Evolutionary conservation across 2,329 filamentous ascomycete genomes (phyloP).

Genomic region (Stylonectria norvegica): DNA sequence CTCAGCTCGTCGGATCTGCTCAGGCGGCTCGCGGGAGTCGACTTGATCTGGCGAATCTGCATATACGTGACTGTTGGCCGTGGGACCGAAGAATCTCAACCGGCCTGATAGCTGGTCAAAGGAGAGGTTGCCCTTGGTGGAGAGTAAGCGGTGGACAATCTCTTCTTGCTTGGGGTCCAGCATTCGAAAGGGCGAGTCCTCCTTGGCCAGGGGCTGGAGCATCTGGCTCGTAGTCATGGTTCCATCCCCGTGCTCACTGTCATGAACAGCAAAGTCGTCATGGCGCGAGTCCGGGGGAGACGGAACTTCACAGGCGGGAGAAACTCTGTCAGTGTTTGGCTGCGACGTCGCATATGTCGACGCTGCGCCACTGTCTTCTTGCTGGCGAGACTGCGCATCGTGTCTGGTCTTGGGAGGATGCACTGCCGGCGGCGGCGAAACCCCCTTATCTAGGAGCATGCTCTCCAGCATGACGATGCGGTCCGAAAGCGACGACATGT

Average conservation of each 20-base stretch:
- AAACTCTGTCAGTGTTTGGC: constrained; percentile 9
- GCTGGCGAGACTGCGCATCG: constrained; percentile 29
- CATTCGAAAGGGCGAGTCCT: constrained; percentile 35
- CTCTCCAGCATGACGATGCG: constrained; percentile 50
- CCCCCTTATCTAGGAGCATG: constrained; percentile 49
- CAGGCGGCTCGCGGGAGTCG: constrained; percentile 38
- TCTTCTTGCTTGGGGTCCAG: constrained; percentile 42
- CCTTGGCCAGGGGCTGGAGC: constrained; percentile 23
- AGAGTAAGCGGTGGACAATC: constrained; percentile 47
- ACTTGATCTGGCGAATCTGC: constrained; percentile 37
- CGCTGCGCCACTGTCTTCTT: constrained; percentile 15
- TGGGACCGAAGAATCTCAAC: constrained; percentile 52
- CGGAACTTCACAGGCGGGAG: constrained; percentile 21
- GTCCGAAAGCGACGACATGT: constrained; percentile 55
- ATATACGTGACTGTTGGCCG: constrained; percentile 51
- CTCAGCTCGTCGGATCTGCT: constrained; percentile 45
- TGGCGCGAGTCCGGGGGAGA: constrained; percentile 33
- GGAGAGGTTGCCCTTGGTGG: constrained; percentile 47
- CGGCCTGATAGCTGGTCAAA: constrained; percentile 50
- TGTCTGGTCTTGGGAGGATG: constrained; percentile 52
- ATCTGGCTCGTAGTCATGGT: constrained; percentile 18
- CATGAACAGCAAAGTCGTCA: constrained; percentile 29
- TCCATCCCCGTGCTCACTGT: constrained; percentile 23
- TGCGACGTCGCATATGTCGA: constrained; percentile 6
- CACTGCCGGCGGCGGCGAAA: constrained; percentile 46